phyloP scores from a whole-genome alignment of 768 basidiomycete species.

The Tricholoma bakamatsutake region DNA sequence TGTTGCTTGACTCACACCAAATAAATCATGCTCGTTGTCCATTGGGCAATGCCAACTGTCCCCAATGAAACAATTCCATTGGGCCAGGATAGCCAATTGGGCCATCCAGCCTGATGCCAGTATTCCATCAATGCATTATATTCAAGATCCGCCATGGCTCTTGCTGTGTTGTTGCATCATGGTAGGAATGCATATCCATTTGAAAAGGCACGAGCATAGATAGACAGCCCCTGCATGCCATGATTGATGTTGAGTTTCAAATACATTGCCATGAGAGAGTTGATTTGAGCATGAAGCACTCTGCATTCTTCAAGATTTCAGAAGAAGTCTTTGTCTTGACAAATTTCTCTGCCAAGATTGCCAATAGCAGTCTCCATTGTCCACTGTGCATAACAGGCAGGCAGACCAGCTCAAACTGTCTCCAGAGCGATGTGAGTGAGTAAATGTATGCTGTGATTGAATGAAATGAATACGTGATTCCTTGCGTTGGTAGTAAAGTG shows the following conservation, averaged over 20 bases:
- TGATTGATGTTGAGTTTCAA: background rate
- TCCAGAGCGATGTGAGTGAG: too few relatives aligned
- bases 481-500: too few relatives aligned
- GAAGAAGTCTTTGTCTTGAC: slow-evolving; percentile 10
- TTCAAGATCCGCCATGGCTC: background rate
- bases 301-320: slow-evolving; percentile 4
- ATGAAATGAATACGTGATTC: too few relatives aligned
- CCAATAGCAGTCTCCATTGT: background rate
- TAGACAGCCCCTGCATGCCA: background rate
- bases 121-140: background rate
- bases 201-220: background rate
- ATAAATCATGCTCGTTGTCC: too few relatives aligned
- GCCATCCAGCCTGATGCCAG: background rate
- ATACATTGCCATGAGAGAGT: background rate
- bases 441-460: too few relatives aligned
- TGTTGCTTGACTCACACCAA: too few relatives aligned
- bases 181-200: background rate
- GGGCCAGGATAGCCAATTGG: too few relatives aligned
- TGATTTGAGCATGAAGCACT: slow-evolving; percentile 1
- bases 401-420: too few relatives aligned
- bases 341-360: slow-evolving; percentile 10
- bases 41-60: too few relatives aligned
- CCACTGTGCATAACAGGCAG: too few relatives aligned
- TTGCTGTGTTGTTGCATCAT: background rate
- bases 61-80: too few relatives aligned